Evolutionary conservation across 225 moss, liverwort and hornwort species (phyloP).

Genomic region (Physcomitrellopsis africana): DNA sequence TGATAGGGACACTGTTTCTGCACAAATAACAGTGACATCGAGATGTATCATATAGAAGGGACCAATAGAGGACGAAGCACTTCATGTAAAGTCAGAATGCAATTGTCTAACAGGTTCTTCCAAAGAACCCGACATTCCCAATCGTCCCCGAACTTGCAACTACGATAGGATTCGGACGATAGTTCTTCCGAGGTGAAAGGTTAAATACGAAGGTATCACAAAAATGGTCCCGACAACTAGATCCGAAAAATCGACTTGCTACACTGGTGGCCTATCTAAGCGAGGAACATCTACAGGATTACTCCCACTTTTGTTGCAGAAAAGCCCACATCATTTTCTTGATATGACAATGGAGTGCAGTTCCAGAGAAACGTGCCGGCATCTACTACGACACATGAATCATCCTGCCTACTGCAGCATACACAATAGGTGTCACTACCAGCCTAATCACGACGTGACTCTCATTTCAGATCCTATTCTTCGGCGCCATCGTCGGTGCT

Average conservation of each 20-base stretch:
- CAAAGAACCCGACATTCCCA: no score
- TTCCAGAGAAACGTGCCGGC: not conserved
- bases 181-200: constrained; percentile 23
- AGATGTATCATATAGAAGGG: no score
- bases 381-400: constrained; percentile 20
- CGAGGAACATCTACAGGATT: constrained; percentile 29
- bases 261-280: constrained; percentile 14
- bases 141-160: constrained; percentile 1
- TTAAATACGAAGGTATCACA: constrained; percentile 30
- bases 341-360: constrained; percentile 17
- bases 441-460: constrained; percentile 43
- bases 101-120: no score
- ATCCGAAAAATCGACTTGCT: constrained; percentile 32
- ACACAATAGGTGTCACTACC: constrained; percentile 16
- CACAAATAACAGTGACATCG: no score
- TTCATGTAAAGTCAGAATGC: no score
- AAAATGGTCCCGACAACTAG: constrained; percentile 38
- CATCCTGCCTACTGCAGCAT: constrained; percentile 19
- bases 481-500: constrained; percentile 55
- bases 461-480: constrained; percentile 68
- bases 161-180: not conserved
- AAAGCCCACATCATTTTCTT: constrained; percentile 19
- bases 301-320: constrained; percentile 29
- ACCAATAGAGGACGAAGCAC: no score
- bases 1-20: no score